Evolutionary conservation across 2,329 filamentous ascomycete genomes (phyloP), one percentile per base, ranked within the genome.

Genomic region (Madurella fahalii): DNA sequence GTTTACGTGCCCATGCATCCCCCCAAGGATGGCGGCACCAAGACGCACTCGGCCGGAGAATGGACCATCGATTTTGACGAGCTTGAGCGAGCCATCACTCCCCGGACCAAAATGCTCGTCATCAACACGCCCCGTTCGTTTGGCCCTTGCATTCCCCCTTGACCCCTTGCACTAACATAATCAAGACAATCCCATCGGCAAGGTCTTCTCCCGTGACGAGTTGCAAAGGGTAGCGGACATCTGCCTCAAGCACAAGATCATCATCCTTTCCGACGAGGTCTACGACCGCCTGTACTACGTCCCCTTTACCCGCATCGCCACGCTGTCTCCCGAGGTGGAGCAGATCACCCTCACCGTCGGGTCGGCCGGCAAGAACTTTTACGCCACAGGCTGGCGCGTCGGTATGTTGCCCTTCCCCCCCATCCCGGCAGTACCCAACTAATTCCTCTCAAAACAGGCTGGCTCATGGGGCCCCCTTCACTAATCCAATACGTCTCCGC

Each of bases 281-380:
- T 99, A 99, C 70, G 94, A 99, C 71, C 85, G 91, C 25, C 82
- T 99, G 0, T 96, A 87, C 79, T 99, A 97, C 69, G 89, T 91
- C 1, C 93, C 93, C 0, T 99, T 97, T 69, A 97, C 92, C 1
- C 84, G 94, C 64, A 87, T 97, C 52, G 90, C 90, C 20, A 96
- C 91, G 0, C 77, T 99, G 16, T 95, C 90, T 0, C 91, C 92
- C 0, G 91, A 96, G 69, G 84, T 97, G 49, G 91, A 91, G 63
- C 83, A 83, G 55, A 80, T 95, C 62, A 97, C 94, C 4, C 74
- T 99, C 47, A 97, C 94, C 0, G 94, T 99, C 31, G 94, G 94
- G 17, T 96, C 91, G 0, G 94, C 91, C 1, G 94, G 94, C 64
- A 99, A 99, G 81, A 95, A 94, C 77, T 99, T 99, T 73, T 97